Evolutionary conservation across 2,329 filamentous ascomycete species (phyloP).

Genomic region (Purpureocillium takamizusanense): DNA sequence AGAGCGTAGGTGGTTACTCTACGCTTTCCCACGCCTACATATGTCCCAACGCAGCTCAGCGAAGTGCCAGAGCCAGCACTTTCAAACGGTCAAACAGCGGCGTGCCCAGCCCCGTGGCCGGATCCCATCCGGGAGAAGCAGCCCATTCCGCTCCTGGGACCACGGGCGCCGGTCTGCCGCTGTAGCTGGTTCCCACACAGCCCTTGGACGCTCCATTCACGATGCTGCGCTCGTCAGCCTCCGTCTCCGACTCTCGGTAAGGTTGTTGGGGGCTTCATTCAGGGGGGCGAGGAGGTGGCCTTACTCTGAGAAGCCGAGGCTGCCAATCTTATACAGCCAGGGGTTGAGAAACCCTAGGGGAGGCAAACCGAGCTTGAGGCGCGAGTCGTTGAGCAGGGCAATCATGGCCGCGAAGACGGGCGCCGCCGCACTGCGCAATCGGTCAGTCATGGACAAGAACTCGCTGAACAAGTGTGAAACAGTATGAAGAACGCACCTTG

Average conservation of each 20-base stretch:
- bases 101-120: slow-evolving; percentile 8
- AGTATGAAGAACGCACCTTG: slow-evolving; percentile 16
- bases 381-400: slow-evolving; percentile 54
- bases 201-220: slow-evolving; percentile 22
- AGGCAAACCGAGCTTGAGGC: slow-evolving; percentile 43
- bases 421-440: slow-evolving; percentile 42
- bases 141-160: slow-evolving; percentile 9
- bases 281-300: slow-evolving; percentile 6
- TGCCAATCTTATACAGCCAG: slow-evolving; percentile 40
- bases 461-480: neutral
- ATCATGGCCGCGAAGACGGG: slow-evolving; percentile 57
- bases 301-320: slow-evolving; percentile 25
- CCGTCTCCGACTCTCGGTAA: too few species aligned
- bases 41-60: too few species aligned
- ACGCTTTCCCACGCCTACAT: too few species aligned
- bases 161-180: slow-evolving; percentile 5
- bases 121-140: slow-evolving; percentile 8
- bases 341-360: slow-evolving; percentile 53
- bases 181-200: slow-evolving; percentile 18
- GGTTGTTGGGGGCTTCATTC: too few species aligned
- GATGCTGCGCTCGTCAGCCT: slow-evolving; percentile 16
- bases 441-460: slow-evolving; percentile 1
- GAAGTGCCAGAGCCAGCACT: too few species aligned
- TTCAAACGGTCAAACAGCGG: slow-evolving; percentile 7
- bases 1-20: too few species aligned